Evolutionary conservation across 2,329 filamentous ascomycete species (phyloP).

Genomic region (Paecilomyces dactylethromorphus): DNA sequence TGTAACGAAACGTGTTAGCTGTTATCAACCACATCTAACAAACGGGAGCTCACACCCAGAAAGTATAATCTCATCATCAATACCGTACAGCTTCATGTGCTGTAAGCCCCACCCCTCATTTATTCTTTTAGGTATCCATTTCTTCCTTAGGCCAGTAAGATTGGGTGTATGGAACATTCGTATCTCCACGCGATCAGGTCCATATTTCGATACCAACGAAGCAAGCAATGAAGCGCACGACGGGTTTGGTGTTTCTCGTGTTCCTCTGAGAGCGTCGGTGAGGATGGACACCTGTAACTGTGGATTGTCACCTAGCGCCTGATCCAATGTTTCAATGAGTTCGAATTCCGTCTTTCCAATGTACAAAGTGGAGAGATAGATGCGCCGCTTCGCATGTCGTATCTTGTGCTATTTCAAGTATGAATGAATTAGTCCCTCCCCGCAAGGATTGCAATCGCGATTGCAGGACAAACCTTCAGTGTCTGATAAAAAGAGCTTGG

Average conservation of each 20-base stretch:
- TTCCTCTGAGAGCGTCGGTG: conserved; percentile 85
- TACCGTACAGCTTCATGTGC: conserved; percentile 97
- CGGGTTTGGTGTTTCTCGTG: conserved; percentile 76
- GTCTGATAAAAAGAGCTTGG: conserved; percentile 88
- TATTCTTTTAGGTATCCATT: conserved; percentile 76
- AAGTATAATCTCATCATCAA: conserved; percentile 92
- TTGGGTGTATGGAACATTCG: conserved; percentile 99
- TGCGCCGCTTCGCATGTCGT: conserved; percentile 64
- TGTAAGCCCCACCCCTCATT: conserved; percentile 98
- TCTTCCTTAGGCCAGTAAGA: conserved; percentile 77
- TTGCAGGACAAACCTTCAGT: conserved; percentile 59
- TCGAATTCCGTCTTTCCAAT: conserved; percentile 92
- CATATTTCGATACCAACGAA: conserved; percentile 78
- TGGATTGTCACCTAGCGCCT: conserved; percentile 68
- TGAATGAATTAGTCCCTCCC: conserved; percentile 2
- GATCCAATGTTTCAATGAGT: conserved; percentile 69
- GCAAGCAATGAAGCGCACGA: conserved; percentile 85
- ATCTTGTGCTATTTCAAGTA: conserved; percentile 62
- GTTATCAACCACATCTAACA: neutral
- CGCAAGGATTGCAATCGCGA: conserved; percentile 3
- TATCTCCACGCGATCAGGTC: conserved; percentile 75
- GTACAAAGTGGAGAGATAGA: conserved; percentile 94
- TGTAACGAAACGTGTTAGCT: conserved; percentile 17
- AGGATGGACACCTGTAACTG: conserved; percentile 78
- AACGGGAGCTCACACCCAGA: conserved; percentile 57